Evolutionary conservation across 192 early-diverging fungal species (phyloP).

Genomic region (Linderina pennispora): DNA sequence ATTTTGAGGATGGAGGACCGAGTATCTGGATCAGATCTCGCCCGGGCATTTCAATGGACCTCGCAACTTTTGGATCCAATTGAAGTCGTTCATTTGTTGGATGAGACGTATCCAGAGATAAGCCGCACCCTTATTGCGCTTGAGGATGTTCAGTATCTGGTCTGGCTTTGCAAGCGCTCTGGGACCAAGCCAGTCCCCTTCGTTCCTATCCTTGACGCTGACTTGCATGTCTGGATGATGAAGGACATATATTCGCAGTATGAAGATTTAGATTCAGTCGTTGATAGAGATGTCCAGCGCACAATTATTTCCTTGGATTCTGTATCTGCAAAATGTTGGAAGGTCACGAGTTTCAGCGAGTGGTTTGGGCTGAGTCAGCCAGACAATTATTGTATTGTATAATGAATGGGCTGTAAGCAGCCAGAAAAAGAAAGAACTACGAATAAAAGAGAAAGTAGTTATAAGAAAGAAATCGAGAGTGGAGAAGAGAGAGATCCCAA

Average conservation of each 20-base stretch:
- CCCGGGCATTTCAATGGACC: too few species aligned
- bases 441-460: too few species aligned
- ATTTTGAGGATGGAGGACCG: too few species aligned
- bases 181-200: conserved; percentile 87
- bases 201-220: conserved; percentile 50
- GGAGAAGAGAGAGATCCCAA: too few species aligned
- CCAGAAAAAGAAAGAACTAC: too few species aligned
- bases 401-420: too few species aligned
- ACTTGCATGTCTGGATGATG: not conserved
- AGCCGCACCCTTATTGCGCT: conserved; percentile 13
- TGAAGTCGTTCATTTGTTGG: conserved; percentile 12
- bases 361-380: too few species aligned
- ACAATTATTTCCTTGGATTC: not conserved
- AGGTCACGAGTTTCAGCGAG: too few species aligned
- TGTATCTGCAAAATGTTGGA: not conserved
- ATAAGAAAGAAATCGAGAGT: too few species aligned
- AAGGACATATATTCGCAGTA: not conserved
- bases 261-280: not conserved
- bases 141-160: conserved; percentile 30
- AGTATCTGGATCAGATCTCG: too few species aligned
- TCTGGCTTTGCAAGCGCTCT: conserved; percentile 44
- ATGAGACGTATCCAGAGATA: conserved; percentile 6
- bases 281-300: not conserved
- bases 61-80: too few species aligned
- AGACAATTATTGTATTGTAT: too few species aligned